Conservation (phyloP, 2,329 filamentous ascomycete species). For the Fusarium pseudocircinatum region DNA sequence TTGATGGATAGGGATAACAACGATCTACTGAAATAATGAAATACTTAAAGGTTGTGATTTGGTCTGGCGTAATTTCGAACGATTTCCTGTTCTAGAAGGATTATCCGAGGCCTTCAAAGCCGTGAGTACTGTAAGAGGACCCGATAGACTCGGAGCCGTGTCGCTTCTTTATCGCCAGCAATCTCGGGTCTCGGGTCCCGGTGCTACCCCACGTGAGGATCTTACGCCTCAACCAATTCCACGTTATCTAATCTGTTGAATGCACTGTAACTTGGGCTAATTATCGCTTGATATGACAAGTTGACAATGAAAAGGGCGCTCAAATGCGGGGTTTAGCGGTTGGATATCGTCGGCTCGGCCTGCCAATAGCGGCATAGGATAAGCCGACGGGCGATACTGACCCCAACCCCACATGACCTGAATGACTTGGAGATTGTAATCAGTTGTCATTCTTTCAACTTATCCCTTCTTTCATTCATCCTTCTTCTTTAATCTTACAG, state of each 20-base stretch:
- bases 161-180: not conserved
- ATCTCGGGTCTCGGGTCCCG: not conserved
- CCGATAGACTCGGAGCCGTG: not conserved
- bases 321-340: constrained; percentile 18
- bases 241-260: not conserved
- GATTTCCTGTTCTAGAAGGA: not conserved
- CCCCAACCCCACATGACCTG: constrained; percentile 9
- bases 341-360: constrained; percentile 28
- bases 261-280: not conserved
- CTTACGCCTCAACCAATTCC: not conserved
- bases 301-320: constrained; percentile 16
- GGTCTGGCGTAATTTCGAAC: no score
- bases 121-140: not conserved
- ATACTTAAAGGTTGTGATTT: no score
- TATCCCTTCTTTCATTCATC: not conserved
- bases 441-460: not conserved
- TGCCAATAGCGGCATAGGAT: constrained; percentile 8
- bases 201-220: not conserved
- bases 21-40: fast-evolving
- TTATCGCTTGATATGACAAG: constrained; percentile 9
- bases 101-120: not conserved
- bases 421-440: not conserved
- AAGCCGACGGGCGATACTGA: constrained; percentile 17
- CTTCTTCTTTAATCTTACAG: not conserved
- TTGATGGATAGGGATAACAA: not conserved